A percentile compares a stretch with the other conserved stretches of the same genome.
These are phyloP conservation scores for Mariannaea sp. DNA, from an alignment of 2,329 filamentous ascomycete species.

Conservation along the genomic window DNA sequence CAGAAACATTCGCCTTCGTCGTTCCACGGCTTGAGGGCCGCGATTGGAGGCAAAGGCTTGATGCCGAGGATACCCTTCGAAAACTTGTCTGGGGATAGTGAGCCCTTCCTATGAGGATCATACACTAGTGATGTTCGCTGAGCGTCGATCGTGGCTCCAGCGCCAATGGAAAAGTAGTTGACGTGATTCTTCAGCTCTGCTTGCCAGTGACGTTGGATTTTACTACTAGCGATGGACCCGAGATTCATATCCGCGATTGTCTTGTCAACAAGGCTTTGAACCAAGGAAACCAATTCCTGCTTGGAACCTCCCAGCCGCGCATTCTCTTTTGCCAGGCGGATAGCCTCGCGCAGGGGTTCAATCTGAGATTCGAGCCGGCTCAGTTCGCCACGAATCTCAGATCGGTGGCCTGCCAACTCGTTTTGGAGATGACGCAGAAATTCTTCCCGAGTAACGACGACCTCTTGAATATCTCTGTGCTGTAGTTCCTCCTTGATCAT, in stretches of 20 bases:
- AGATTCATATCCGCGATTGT: constrained; percentile 53
- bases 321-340: constrained; percentile 36
- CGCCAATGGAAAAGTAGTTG: constrained; percentile 73
- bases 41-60: constrained; percentile 45
- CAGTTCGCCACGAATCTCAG: constrained; percentile 49
- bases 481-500: constrained; percentile 45
- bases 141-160: constrained; percentile 69
- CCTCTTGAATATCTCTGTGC: constrained; percentile 39
- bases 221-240: constrained; percentile 51
- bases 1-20: constrained; percentile 92
- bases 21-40: constrained; percentile 70
- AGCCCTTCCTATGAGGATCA: constrained; percentile 36
- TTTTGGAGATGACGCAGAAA: constrained; percentile 51
- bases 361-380: constrained; percentile 44
- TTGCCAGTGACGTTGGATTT: constrained; percentile 52
- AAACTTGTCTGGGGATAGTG: constrained; percentile 15
- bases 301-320: constrained; percentile 44
- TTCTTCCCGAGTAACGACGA: constrained; percentile 53
- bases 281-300: constrained; percentile 47
- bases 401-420: constrained; percentile 46
- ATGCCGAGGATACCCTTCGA: constrained; percentile 29
- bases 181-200: constrained; percentile 57
- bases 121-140: constrained; percentile 64
- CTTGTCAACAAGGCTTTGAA: constrained; percentile 49
- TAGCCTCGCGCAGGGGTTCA: constrained; percentile 39